Evolutionary conservation across 2,329 filamentous ascomycete species (phyloP), one percentile per base, ranked within the genome.

Genomic region (Talaromyces verruculosus): DNA sequence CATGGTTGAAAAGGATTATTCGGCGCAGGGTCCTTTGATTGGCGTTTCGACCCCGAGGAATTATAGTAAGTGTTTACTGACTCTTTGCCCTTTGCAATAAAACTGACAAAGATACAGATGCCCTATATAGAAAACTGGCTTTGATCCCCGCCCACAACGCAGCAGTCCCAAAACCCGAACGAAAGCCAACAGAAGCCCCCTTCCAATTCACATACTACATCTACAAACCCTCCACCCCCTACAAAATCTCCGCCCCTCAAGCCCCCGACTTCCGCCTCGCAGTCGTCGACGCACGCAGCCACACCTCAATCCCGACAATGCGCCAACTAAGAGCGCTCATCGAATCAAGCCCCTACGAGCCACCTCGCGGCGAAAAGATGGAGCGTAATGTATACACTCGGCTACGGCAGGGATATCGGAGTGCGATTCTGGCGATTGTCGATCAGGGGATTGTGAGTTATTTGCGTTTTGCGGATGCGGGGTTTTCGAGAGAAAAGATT

Each of bases 401-500:
- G 67, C 80, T 98, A 69, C 94, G 93, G 78, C 88, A 96, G 72
- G 95, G 93, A 1, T 88, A 90, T 76, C 86, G 92, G 69, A 95
- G 92, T 77, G 91, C 95, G 37, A 83, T 97, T 39, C 76, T 99
- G 28, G 95, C 93, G 0, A 86, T 98, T 1, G 93, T 97, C 39
- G 95, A 98, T 75, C 87, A 92, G 68, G 95, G 95, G 0, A 84
- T 98, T 25, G 90, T 93, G 55, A 98, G 94, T 76, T 98, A 94
- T 75, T 83, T 97, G 72, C 83, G 91, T 28, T 84, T 97, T 66
- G 88, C 86, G 1, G 93, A 98, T 80, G 88, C 88, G 11, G 89
- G 89, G 0, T 97, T 97, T 78, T 89, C 84, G 0, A 85, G 87
- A 68, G 92, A 96, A 77, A 87, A 80, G 76, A 73, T 97, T 72